A percentile compares a stretch with the other conserved stretches of the same genome.
Conservation (phyloP, 208 protist species). For the Novymonas esmeraldas region DNA sequence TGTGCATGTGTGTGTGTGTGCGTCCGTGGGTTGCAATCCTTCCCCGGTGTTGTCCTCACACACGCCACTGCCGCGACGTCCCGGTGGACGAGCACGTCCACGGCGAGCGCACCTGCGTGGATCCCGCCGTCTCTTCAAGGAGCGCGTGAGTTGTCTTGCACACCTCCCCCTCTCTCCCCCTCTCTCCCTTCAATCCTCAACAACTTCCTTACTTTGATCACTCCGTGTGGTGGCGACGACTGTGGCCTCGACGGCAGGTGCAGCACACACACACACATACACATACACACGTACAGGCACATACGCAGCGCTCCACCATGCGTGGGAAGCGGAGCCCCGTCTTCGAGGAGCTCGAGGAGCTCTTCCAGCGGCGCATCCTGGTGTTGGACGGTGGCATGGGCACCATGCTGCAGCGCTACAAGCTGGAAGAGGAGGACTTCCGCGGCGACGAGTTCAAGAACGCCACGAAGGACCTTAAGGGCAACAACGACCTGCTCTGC, state of each 20-base stretch:
- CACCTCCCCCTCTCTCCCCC: no score
- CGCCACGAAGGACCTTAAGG: constrained; percentile 91
- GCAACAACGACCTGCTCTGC: constrained; percentile 97
- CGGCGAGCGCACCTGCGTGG: no score
- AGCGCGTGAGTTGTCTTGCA: no score
- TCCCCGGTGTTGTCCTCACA: no score
- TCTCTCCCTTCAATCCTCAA: no score
- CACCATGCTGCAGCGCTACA: constrained; percentile 95
- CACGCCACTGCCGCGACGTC: no score
- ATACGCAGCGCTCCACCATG: constrained; percentile 7
- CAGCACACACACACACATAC: not conserved
- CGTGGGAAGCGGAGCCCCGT: constrained; percentile 31
- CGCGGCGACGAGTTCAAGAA: constrained; percentile 90
- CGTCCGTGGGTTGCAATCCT: no score
- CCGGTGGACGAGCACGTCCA: no score
- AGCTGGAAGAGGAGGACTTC: constrained; percentile 84
- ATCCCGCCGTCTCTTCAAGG: no score
- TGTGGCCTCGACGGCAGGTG: not conserved
- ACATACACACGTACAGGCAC: not conserved
- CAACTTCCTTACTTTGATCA: no score
- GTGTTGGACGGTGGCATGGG: constrained; percentile 97
- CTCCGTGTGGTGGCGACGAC: no score
- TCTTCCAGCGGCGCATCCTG: constrained; percentile 71
- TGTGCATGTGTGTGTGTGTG: no score
- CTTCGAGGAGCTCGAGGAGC: constrained; percentile 57